Percentiles rank a stretch among this genome's conserved stretches.
These are phyloP conservation scores for Thermochaetoides dissita DNA, from an alignment of 2,329 filamentous ascomycete genomes.

Conservation along the genomic window DNA sequence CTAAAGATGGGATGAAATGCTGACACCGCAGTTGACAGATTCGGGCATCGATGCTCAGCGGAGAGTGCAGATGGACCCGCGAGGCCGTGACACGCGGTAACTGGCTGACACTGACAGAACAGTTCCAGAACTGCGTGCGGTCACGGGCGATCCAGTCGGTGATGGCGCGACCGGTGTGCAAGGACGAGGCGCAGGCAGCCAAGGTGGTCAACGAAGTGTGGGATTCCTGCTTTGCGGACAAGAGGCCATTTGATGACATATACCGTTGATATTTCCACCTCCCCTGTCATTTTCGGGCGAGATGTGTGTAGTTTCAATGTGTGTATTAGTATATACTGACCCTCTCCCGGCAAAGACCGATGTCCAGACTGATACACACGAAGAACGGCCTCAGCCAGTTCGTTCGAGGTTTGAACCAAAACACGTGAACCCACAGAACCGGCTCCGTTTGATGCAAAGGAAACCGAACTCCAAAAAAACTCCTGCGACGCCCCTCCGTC, in stretches of 20 bases:
- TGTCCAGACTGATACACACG: not conserved
- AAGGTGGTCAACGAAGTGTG: conserved; percentile 95
- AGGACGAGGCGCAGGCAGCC: conserved; percentile 71
- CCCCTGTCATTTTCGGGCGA: not conserved
- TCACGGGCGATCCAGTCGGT: conserved; percentile 68
- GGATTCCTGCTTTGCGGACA: conserved; percentile 93
- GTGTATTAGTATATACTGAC: conserved; percentile 4
- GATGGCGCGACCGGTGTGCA: conserved; percentile 62
- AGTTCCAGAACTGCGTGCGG: conserved; percentile 86
- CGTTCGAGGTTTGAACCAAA: conserved; percentile 1
- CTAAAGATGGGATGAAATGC: not conserved
- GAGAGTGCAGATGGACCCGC: conserved; percentile 80
- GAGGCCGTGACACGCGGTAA: conserved; percentile 78
- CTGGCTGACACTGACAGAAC: conserved; percentile 77
- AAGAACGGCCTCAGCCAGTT: not conserved
- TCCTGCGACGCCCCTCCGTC: not conserved
- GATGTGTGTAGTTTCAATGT: conserved; percentile 1
- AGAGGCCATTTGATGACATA: conserved; percentile 90
- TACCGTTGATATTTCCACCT: conserved; percentile 45
- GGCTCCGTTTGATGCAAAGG: conserved; percentile 15
- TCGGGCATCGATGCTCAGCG: conserved; percentile 78
- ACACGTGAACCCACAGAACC: conserved; percentile 9
- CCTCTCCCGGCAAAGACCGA: not conserved
- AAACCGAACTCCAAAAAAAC: not conserved
- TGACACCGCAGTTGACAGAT: conserved; percentile 44